A percentile compares a stretch with the other conserved stretches of the same genome.
Evolutionary conservation across 1,284 basidiomycete genomes (phyloP).

Genomic region (Trametes sp.): DNA sequence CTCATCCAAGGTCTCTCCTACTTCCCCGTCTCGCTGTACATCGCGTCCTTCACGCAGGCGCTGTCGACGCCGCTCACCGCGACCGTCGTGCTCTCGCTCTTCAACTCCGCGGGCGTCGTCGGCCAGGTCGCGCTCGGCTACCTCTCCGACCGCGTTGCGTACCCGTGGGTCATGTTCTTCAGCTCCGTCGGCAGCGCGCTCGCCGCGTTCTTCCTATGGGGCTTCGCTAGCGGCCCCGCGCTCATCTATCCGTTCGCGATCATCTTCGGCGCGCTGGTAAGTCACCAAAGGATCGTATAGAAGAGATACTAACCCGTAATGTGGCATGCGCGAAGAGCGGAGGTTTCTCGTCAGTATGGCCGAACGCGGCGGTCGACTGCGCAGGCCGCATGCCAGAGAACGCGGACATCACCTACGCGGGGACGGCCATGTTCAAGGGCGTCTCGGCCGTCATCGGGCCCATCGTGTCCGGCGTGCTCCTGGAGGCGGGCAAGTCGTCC

Average conservation of each 20-base stretch:
- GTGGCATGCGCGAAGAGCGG: slow-evolving; percentile 32
- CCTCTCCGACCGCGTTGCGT: slow-evolving; percentile 38
- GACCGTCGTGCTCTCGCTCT: slow-evolving; percentile 38
- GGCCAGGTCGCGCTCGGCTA: slow-evolving; percentile 38
- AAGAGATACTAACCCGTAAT: background rate
- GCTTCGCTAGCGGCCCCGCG: slow-evolving; percentile 37
- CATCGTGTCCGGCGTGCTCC: slow-evolving; percentile 37
- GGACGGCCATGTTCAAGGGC: slow-evolving; percentile 36
- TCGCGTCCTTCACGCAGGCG: slow-evolving; percentile 37
- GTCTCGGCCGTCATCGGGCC: slow-evolving; percentile 38
- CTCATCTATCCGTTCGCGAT: slow-evolving; percentile 38
- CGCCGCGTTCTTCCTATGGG: slow-evolving; percentile 41
- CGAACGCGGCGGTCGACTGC: slow-evolving; percentile 38
- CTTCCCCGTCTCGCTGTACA: slow-evolving; percentile 42
- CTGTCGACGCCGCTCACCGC: slow-evolving; percentile 38
- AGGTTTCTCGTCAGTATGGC: slow-evolving; percentile 39
- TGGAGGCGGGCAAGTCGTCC: slow-evolving; percentile 32
- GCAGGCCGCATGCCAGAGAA: slow-evolving; percentile 36
- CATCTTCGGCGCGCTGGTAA: slow-evolving; percentile 39
- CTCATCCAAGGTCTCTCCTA: slow-evolving; percentile 39
- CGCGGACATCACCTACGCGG: slow-evolving; percentile 37
- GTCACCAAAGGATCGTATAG: background rate
- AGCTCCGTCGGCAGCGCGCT: slow-evolving; percentile 37
- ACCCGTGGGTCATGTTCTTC: slow-evolving; percentile 39
- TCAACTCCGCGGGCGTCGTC: slow-evolving; percentile 39